Conservation (phyloP, 306 rosid species). For the Mucuna pruriens region DNA sequence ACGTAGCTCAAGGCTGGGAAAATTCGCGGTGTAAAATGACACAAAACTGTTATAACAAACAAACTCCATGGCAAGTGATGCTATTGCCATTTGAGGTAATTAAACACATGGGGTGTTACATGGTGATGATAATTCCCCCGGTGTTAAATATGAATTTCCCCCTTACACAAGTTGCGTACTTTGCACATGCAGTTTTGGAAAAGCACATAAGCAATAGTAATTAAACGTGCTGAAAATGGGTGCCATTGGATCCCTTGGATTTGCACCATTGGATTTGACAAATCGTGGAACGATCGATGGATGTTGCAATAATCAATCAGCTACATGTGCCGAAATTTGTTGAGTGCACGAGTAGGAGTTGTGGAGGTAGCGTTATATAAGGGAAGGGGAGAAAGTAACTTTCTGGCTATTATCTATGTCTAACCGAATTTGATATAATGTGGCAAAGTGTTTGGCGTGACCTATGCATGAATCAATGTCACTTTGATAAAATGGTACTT, state of each 20-base stretch:
- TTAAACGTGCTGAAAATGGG: conserved; percentile 41
- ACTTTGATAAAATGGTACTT: conserved; percentile 45
- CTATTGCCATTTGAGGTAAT: conserved; percentile 35
- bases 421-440: conserved; percentile 40
- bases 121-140: background rate
- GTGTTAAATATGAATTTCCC: conserved; percentile 15
- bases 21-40: conserved; percentile 34
- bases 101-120: conserved; percentile 46
- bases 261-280: conserved; percentile 35
- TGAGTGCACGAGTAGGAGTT: conserved; percentile 48
- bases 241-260: conserved; percentile 3
- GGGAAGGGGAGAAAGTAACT: conserved; percentile 37
- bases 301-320: conserved; percentile 14
- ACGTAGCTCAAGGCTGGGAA: conserved; percentile 1
- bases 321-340: conserved; percentile 37
- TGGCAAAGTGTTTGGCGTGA: conserved; percentile 50
- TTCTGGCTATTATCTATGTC: conserved; percentile 49
- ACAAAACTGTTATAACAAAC: conserved; percentile 31
- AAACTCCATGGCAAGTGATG: conserved; percentile 16
- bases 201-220: conserved; percentile 16
- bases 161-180: background rate
- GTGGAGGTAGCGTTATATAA: conserved; percentile 13
- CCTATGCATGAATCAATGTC: conserved; percentile 39
- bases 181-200: conserved; percentile 40
- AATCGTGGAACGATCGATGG: conserved; percentile 20